Percentiles rank a stretch among this genome's conserved stretches.
These are phyloP conservation scores for Diutina mesorugosa DNA, from an alignment of 1,139 yeast species.

Conservation along the genomic window DNA sequence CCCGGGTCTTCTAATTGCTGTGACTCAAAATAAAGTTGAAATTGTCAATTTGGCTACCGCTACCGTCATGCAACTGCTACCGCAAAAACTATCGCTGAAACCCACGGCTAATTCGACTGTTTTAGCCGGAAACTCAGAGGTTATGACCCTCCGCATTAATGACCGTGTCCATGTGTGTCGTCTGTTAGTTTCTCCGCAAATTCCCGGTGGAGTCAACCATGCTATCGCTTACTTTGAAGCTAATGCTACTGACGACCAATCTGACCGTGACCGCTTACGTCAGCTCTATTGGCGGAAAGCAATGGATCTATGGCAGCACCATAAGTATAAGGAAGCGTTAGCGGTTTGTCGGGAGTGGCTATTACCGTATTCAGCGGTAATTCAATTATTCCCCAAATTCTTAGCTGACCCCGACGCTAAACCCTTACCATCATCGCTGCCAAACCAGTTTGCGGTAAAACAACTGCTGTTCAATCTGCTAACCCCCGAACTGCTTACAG, in stretches of 20 bases:
- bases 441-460: background rate
- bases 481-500: background rate
- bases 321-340: background rate
- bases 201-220: background rate
- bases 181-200: background rate
- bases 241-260: background rate
- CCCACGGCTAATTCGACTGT: background rate
- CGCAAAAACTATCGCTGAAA: background rate
- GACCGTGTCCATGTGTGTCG: background rate
- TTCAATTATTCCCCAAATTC: background rate
- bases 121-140: background rate
- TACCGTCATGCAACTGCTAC: background rate
- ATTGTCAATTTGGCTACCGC: background rate
- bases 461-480: background rate
- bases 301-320: background rate
- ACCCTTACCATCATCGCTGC: background rate
- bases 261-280: background rate
- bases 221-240: background rate
- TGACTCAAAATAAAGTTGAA: background rate
- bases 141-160: background rate
- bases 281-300: background rate
- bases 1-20: background rate
- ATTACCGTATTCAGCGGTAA: background rate
- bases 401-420: background rate
- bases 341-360: background rate